Percentiles rank a stretch among this genome's conserved stretches.
Evolutionary conservation across 2,329 filamentous ascomycete species (phyloP).

Genomic region (Phialophora chinensis): DNA sequence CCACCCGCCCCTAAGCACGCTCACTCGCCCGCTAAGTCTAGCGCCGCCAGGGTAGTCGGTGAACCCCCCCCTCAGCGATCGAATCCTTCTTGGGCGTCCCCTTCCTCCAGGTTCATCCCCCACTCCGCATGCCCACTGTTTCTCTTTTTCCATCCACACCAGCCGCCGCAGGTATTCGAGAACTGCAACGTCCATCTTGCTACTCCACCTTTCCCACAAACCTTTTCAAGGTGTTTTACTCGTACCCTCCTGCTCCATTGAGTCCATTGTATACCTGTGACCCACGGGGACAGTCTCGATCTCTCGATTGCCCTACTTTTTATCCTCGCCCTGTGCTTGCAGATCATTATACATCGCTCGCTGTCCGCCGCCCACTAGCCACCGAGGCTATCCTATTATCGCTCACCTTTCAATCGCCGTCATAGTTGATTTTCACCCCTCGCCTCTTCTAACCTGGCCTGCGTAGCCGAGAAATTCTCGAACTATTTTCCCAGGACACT

Average conservation of each 20-base stretch:
- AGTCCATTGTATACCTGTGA: not conserved
- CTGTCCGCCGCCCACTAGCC: constrained; percentile 5
- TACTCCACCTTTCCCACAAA: constrained; percentile 7
- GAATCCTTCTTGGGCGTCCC: not conserved
- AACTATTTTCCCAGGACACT: not conserved
- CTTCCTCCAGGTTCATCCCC: constrained; percentile 22
- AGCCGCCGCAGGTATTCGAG: not conserved
- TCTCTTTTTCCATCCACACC: constrained; percentile 16
- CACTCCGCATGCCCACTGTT: constrained; percentile 15
- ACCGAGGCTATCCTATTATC: constrained; percentile 9
- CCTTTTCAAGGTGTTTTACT: not conserved
- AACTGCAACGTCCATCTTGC: constrained; percentile 12
- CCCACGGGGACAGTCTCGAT: constrained; percentile 11
- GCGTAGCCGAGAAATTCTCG: constrained; percentile 8
- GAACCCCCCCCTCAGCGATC: constrained; percentile 10
- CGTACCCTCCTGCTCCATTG: not conserved
- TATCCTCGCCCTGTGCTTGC: constrained; percentile 12
- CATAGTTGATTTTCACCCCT: constrained; percentile 6
- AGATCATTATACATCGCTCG: constrained; percentile 20
- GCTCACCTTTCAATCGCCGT: constrained; percentile 12
- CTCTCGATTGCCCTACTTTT: constrained; percentile 17
- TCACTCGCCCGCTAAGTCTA: constrained; percentile 9
- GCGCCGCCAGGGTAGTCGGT: constrained; percentile 12
- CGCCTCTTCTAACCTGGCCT: constrained; percentile 5
- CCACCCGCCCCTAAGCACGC: constrained; percentile 17